Conservation (phyloP, 805 yeast genomes). For the Candida pini region DNA sequence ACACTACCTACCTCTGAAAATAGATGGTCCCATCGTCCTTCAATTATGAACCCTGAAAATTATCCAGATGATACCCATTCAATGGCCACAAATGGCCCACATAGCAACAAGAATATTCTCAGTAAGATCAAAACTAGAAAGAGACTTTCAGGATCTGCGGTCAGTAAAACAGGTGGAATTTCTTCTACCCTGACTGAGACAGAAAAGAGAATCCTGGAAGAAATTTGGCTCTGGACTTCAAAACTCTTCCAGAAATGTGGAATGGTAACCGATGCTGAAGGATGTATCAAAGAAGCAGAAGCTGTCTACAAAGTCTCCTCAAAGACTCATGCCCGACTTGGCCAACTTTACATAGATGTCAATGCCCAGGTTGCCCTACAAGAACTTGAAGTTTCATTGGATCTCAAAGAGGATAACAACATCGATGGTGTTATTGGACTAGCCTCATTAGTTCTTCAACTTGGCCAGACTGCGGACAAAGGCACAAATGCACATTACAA, state of each 20-base stretch:
- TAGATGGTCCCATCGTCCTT: constrained; percentile 12
- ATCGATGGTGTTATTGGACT: constrained; percentile 51
- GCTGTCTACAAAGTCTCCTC: constrained; percentile 38
- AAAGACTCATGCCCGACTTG: constrained; percentile 45
- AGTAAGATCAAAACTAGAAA: constrained; percentile 10
- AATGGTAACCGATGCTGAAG: constrained; percentile 54
- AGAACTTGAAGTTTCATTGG: constrained; percentile 61
- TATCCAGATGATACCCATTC: neutral
- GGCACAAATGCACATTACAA: constrained; percentile 5
- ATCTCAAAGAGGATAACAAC: constrained; percentile 38
- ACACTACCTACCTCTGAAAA: constrained; percentile 1
- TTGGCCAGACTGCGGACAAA: too few species aligned
- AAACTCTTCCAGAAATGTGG: constrained; percentile 55
- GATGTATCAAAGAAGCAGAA: constrained; percentile 70
- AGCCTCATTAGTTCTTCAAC: constrained; percentile 41
- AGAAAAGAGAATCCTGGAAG: constrained; percentile 43
- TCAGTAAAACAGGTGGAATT: constrained; percentile 7
- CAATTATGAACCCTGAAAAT: constrained; percentile 8
- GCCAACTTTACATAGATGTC: constrained; percentile 33
- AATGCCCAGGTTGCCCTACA: constrained; percentile 43
- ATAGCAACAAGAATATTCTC: constrained; percentile 12
- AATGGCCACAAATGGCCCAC: constrained; percentile 8
- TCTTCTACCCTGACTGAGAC: constrained; percentile 1
- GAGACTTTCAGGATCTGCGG: constrained; percentile 3
- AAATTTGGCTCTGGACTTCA: constrained; percentile 72